These are phyloP conservation scores for Pelargonium australe DNA, from an alignment of 441 rosid species.

Conservation along the genomic window DNA sequence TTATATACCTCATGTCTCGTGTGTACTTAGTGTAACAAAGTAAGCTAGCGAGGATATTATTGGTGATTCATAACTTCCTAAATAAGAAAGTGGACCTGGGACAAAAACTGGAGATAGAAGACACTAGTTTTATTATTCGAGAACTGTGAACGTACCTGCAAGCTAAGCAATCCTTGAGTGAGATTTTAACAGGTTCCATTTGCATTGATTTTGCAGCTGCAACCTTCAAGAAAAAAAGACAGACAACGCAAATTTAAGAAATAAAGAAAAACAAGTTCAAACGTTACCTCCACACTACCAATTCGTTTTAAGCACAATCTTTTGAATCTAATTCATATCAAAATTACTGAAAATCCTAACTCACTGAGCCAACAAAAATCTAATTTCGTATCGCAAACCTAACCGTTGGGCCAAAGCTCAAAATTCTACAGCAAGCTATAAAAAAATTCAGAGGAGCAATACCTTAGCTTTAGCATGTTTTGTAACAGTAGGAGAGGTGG, in stretches of 20 bases:
- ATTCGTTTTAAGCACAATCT: not conserved
- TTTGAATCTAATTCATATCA: not conserved
- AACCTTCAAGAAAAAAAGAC: constrained; percentile 36
- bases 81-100: too few species aligned
- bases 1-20: too few species aligned
- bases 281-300: not conserved
- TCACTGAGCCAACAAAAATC: too few species aligned
- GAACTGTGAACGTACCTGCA: constrained; percentile 51
- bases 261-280: too few species aligned
- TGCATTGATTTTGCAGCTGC: constrained; percentile 24
- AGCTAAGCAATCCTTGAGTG: constrained; percentile 95
- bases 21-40: too few species aligned
- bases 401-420: not conserved
- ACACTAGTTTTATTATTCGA: not conserved
- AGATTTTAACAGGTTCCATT: constrained; percentile 69
- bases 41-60: too few species aligned
- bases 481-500: not conserved
- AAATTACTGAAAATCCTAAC: not conserved
- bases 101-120: too few species aligned
- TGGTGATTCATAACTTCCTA: too few species aligned
- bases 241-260: not conserved
- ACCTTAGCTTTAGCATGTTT: constrained; percentile 58
- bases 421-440: not conserved
- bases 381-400: too few species aligned
- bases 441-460: not conserved